These are phyloP conservation scores for Aspergillus coremiiformis DNA, from an alignment of 495 filamentous ascomycete genomes.

Conservation along the genomic window DNA sequence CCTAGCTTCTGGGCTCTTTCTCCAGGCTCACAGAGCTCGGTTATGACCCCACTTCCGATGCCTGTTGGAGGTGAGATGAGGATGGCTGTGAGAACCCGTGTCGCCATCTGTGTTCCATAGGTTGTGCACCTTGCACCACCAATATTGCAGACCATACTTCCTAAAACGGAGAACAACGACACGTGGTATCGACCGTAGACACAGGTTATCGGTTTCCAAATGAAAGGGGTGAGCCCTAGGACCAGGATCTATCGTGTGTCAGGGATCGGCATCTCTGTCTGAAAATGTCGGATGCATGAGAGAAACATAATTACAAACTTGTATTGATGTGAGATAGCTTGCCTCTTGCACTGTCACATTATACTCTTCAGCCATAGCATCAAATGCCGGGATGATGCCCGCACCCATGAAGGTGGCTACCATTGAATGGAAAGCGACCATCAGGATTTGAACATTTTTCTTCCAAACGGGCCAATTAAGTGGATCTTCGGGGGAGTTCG, in stretches of 20 bases:
- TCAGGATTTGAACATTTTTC: conserved; percentile 28
- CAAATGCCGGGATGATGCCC: conserved; percentile 28
- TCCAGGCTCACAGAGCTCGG: conserved; percentile 21
- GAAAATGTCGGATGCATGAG: neutral
- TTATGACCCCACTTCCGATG: conserved; percentile 29
- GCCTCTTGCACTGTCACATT: conserved; percentile 19
- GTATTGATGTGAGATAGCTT: conserved; percentile 26
- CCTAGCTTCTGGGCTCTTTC: conserved; percentile 26
- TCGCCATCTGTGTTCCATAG: conserved; percentile 25
- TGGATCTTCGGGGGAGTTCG: conserved; percentile 15
- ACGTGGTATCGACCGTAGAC: conserved; percentile 27
- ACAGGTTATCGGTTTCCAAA: conserved; percentile 28
- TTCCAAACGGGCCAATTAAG: conserved; percentile 25
- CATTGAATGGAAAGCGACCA: conserved; percentile 33
- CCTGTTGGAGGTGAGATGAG: conserved; percentile 29
- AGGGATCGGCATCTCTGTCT: neutral
- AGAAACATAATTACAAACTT: conserved; percentile 13
- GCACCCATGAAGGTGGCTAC: conserved; percentile 29
- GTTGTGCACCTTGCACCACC: conserved; percentile 25
- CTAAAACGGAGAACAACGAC: conserved; percentile 24
- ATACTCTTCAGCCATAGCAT: conserved; percentile 21
- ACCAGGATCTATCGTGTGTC: conserved; percentile 20
- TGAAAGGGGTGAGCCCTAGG: conserved; percentile 21
- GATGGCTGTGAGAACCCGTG: conserved; percentile 22
- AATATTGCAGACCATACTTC: conserved; percentile 30